phyloP scores from a whole-genome alignment of 768 basidiomycete species.

The Hericium rajendrae region DNA sequence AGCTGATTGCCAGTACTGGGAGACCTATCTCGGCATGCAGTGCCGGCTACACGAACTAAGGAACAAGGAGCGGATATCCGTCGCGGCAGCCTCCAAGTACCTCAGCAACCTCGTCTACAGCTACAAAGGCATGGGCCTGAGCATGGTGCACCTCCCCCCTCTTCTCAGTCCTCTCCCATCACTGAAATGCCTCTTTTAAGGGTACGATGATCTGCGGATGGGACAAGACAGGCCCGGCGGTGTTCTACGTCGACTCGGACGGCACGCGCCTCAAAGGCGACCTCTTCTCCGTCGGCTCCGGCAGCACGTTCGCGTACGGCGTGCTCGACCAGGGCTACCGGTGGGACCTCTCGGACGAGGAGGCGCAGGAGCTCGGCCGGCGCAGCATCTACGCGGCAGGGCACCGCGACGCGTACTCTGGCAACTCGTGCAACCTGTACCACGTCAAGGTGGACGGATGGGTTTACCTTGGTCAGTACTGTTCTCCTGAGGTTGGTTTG shows the following conservation, averaged over 20 bases:
- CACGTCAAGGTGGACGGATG: conserved; percentile 93
- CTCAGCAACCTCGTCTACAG: conserved; percentile 94
- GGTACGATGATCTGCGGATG: conserved; percentile 99
- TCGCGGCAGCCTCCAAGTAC: conserved; percentile 98
- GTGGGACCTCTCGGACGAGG: conserved; percentile 88
- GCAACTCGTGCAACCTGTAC: conserved; percentile 93
- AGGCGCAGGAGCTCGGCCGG: conserved; percentile 89
- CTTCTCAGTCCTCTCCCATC: neutral
- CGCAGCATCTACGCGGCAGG: conserved; percentile 95
- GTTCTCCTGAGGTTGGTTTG: neutral
- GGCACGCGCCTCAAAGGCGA: conserved; percentile 93
- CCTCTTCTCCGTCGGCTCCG: conserved; percentile 97
- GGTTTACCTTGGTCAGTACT: conserved; percentile 82
- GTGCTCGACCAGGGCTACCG: conserved; percentile 91
- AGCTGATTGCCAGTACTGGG: conserved; percentile 97
- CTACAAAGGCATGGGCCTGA: conserved; percentile 98
- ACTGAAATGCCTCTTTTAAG: conserved; percentile 29
- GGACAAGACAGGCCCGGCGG: conserved; percentile 96
- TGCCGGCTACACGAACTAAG: conserved; percentile 95
- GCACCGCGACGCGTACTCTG: conserved; percentile 93
- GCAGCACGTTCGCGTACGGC: conserved; percentile 98
- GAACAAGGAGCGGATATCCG: conserved; percentile 94
- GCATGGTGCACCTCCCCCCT: conserved; percentile 75
- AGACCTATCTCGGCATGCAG: conserved; percentile 97
- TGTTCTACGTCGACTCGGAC: conserved; percentile 98